phyloP scores from a whole-genome alignment of 352 stramenopile genomes.

The Pythium brachiatum region DNA sequence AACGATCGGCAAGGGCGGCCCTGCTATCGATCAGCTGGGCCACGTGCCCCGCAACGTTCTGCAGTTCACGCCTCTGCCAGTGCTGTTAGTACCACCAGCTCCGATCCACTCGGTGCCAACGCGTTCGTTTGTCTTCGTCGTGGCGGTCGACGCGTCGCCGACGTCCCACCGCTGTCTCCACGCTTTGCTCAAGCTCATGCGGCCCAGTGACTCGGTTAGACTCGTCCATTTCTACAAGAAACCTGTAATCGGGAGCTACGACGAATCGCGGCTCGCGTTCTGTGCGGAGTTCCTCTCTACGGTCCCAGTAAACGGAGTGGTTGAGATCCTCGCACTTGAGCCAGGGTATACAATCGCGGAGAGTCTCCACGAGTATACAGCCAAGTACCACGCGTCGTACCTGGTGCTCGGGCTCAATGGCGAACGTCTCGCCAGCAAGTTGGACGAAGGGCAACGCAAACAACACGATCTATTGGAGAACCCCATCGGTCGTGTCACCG shows the following conservation, averaged over 20 bases:
- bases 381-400: constrained; percentile 37
- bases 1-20: constrained; percentile 54
- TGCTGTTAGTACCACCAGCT: constrained; percentile 44
- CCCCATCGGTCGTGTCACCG: constrained; percentile 34
- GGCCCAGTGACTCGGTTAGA: constrained; percentile 35
- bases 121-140: constrained; percentile 49
- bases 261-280: constrained; percentile 33
- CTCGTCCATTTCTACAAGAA: constrained; percentile 66
- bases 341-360: constrained; percentile 40
- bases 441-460: not conserved
- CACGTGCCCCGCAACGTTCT: constrained; percentile 57
- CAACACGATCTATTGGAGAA: constrained; percentile 10
- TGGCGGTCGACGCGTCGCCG: constrained; percentile 41
- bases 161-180: constrained; percentile 36
- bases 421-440: constrained; percentile 10
- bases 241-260: constrained; percentile 35
- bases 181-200: constrained; percentile 56
- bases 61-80: constrained; percentile 19
- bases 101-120: constrained; percentile 44
- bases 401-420: constrained; percentile 46
- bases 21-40: constrained; percentile 50
- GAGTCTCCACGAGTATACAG: constrained; percentile 53
- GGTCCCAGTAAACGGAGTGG: constrained; percentile 28
- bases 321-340: constrained; percentile 43
- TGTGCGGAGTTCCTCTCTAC: constrained; percentile 33